A percentile compares a stretch with the other conserved stretches of the same genome.
phyloP scores from a whole-genome alignment of 129 eudicot genomes.

The Pseudognaphalium luteoalbum region DNA sequence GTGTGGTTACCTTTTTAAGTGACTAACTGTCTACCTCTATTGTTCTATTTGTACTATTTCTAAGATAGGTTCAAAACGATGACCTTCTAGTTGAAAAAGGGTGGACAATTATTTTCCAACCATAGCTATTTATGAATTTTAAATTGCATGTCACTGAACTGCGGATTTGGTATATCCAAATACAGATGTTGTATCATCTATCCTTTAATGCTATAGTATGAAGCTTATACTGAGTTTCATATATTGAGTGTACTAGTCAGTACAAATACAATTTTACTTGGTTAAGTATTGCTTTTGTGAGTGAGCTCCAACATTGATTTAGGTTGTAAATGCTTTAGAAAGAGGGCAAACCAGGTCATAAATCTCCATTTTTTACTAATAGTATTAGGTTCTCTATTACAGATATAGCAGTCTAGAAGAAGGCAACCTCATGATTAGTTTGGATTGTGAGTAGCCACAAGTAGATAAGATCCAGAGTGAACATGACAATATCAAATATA shows the following conservation, averaged over 20 bases:
- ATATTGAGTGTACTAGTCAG: neutral
- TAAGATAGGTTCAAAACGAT: neutral
- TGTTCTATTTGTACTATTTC: neutral
- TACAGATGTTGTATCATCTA: neutral
- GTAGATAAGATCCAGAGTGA: neutral
- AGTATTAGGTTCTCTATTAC: neutral
- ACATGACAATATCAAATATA: no score
- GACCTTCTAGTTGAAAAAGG: slow-evolving; percentile 5
- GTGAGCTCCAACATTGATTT: neutral
- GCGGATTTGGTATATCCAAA: neutral
- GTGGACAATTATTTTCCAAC: neutral
- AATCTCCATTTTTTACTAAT: neutral
- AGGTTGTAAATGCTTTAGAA: neutral
- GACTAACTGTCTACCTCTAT: neutral
- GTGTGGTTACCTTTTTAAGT: no score
- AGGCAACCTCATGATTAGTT: neutral
- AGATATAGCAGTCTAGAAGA: neutral
- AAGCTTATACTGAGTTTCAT: neutral
- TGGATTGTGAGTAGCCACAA: neutral
- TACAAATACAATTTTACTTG: neutral
- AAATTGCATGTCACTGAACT: neutral
- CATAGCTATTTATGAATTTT: neutral
- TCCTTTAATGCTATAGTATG: neutral
- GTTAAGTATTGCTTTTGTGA: neutral
- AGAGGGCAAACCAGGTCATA: neutral